Base-by-base conservation (phyloP, 1,139 yeast species). In the Hyphopichia buzzinii region DNA sequence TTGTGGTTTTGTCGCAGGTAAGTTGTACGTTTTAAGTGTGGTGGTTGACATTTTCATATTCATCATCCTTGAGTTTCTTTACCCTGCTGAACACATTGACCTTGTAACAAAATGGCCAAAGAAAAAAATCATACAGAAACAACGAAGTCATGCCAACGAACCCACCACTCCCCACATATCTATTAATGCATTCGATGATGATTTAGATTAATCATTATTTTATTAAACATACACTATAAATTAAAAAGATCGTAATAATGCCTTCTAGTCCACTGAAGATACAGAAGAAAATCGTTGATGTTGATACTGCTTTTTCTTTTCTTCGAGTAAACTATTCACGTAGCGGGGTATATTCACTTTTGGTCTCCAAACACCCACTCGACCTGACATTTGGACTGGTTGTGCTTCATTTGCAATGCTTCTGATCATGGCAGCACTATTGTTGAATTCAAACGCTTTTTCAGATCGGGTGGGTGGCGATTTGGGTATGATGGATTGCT, bases 1-100 rank as follows among this genome's bases (percentile, higher is more conserved):
- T 36, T 79, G 90, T 49, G 97, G 96, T 0, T 64, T 79, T 1
- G 81, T 92, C 74, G 96, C 96, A 0, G 96, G 96, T 1, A 78
- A 82, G 44, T 67, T 90, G 39, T 88, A 82, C 58, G 86, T 84
- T 0, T 59, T 90, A 25, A 81, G 90, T 54, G 81, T 84, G 17
- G 80, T 88, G 24, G 87, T 87, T 3, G 97, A 92, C 59, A 75
- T 84, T 25, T 71, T 88, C 38, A 50, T 92, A 4, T 74, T 72
- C 41, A 61, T 72, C 33, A 38, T 86, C 4, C 63, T 94, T 41
- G 94, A 88, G 50, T 77, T 79, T 74, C 53, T 79, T 32, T 83
- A 75, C 52, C 98, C 98, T 0, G 64, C 73, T 10, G 68, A 66
- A 1, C 63, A 72, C 22, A 85, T 92, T 11, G 97, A 90, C 50